phyloP scores from a whole-genome alignment of 1,284 basidiomycete species.

The Athelia psychrophila region DNA sequence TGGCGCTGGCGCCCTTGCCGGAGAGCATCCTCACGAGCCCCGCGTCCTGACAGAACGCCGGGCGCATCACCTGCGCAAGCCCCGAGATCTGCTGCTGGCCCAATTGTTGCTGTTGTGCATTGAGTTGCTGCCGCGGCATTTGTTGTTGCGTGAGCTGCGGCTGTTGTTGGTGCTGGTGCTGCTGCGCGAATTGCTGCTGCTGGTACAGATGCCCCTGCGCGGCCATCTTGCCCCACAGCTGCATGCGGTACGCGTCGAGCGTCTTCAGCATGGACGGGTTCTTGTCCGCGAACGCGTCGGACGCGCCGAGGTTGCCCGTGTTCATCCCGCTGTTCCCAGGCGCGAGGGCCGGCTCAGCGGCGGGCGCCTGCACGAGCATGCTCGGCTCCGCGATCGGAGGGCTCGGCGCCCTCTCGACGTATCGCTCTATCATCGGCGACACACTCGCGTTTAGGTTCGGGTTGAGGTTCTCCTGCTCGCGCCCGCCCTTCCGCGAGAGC shows the following conservation, averaged over 20 bases:
- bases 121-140: too few species aligned
- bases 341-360: conserved; percentile 1
- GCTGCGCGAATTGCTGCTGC: conserved; percentile 28
- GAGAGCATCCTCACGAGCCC: not conserved
- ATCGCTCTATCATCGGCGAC: too few species aligned
- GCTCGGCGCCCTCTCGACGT: conserved; percentile 11
- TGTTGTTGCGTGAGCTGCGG: conserved; percentile 11
- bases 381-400: not conserved
- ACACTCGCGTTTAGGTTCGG: conserved; percentile 57
- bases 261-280: conserved; percentile 83
- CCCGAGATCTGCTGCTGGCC: conserved; percentile 42
- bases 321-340: conserved; percentile 14
- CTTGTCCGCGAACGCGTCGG: conserved; percentile 70
- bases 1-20: not conserved
- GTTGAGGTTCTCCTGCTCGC: conserved; percentile 81
- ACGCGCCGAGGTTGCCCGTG: conserved; percentile 35
- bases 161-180: conserved; percentile 32
- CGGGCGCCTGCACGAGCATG: too few species aligned
- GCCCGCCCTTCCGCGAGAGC: conserved; percentile 12
- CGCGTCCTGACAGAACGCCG: conserved; percentile 48
- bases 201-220: conserved; percentile 21
- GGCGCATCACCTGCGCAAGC: conserved; percentile 49
- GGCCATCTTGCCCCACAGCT: conserved; percentile 84
- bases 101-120: too few species aligned
- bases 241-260: conserved; percentile 83